Conservation (phyloP, 75 land plant species). For the Pinus taeda region DNA sequence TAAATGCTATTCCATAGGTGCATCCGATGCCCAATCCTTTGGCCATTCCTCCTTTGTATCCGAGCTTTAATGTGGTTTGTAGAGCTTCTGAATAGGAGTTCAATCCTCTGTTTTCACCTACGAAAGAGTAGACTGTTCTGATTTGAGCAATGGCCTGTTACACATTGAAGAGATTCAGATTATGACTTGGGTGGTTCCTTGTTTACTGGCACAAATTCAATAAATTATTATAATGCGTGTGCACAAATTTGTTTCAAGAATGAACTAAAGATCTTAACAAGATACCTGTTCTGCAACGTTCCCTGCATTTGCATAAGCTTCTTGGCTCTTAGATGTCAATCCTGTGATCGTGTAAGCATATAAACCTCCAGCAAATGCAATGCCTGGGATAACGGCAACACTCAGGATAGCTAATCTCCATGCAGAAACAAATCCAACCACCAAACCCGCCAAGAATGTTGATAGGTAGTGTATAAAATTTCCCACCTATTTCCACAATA, state of each 20-base stretch:
- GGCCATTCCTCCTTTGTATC: slow-evolving; percentile 90
- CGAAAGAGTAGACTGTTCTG: slow-evolving; percentile 86
- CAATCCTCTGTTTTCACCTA: slow-evolving; percentile 76
- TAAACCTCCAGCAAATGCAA: slow-evolving; percentile 87
- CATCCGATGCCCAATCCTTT: slow-evolving; percentile 94
- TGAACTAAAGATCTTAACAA: slow-evolving; percentile 3
- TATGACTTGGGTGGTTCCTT: neutral
- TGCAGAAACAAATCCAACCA: slow-evolving; percentile 83
- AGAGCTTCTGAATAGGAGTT: slow-evolving; percentile 73
- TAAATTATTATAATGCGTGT: neutral
- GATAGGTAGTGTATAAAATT: slow-evolving; percentile 91
- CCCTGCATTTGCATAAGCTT: slow-evolving; percentile 91
- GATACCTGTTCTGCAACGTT: slow-evolving; percentile 87
- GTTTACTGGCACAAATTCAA: neutral
- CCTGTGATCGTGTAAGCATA: slow-evolving; percentile 89
- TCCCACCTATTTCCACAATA: slow-evolving; percentile 59
- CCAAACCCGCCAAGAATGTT: slow-evolving; percentile 85
- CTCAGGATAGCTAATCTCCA: slow-evolving; percentile 90
- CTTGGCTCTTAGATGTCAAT: slow-evolving; percentile 87
- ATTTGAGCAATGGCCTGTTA: slow-evolving; percentile 84
- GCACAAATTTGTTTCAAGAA: too few relatives aligned
- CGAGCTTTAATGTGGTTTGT: slow-evolving; percentile 79
- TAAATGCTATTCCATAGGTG: slow-evolving; percentile 90
- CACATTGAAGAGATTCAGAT: neutral
- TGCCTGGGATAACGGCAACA: slow-evolving; percentile 89